Conservation (phyloP, 73 alveolate genomes). For the Uronychia binucleata region DNA sequence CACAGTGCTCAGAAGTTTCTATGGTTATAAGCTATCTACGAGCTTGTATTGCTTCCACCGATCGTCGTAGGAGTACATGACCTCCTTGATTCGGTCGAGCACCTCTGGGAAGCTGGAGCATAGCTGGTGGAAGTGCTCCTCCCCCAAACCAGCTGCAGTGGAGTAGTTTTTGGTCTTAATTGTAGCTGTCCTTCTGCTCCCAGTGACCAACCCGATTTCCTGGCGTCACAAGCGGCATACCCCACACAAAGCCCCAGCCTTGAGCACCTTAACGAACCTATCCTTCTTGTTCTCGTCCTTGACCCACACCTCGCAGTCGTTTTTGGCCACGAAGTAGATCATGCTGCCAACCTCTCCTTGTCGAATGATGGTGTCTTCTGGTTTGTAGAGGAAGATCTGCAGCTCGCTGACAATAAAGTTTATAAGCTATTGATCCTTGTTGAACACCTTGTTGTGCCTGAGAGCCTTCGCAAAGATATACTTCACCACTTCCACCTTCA, state of each 20-base stretch:
- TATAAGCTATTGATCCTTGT: slow-evolving; percentile 25
- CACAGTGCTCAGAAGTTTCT: not conserved
- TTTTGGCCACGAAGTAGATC: slow-evolving; percentile 60
- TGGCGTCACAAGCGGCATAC: slow-evolving; percentile 85
- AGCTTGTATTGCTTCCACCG: slow-evolving; percentile 15
- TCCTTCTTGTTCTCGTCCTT: slow-evolving; percentile 44
- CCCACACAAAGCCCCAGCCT: slow-evolving; percentile 59
- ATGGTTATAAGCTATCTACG: not conserved
- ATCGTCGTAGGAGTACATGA: not conserved
- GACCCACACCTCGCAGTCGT: slow-evolving; percentile 54
- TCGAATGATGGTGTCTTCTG: slow-evolving; percentile 49
- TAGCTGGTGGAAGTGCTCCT: not conserved
- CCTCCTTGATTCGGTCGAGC: not conserved
- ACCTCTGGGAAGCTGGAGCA: not conserved
- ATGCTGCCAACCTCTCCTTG: slow-evolving; percentile 25
- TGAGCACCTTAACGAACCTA: slow-evolving; percentile 57
- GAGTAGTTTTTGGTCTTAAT: slow-evolving; percentile 80
- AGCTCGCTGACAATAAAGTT: slow-evolving; percentile 38
- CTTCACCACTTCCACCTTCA: slow-evolving; percentile 38
- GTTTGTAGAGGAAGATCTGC: not conserved
- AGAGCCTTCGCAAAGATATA: slow-evolving; percentile 41
- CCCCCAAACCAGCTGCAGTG: slow-evolving; percentile 58
- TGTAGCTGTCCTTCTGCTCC: slow-evolving; percentile 93
- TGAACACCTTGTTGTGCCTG: slow-evolving; percentile 38
- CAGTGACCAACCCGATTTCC: slow-evolving; percentile 88